phyloP scores from a whole-genome alignment of 257 asterid species.

The Buddleja alternifolia region DNA sequence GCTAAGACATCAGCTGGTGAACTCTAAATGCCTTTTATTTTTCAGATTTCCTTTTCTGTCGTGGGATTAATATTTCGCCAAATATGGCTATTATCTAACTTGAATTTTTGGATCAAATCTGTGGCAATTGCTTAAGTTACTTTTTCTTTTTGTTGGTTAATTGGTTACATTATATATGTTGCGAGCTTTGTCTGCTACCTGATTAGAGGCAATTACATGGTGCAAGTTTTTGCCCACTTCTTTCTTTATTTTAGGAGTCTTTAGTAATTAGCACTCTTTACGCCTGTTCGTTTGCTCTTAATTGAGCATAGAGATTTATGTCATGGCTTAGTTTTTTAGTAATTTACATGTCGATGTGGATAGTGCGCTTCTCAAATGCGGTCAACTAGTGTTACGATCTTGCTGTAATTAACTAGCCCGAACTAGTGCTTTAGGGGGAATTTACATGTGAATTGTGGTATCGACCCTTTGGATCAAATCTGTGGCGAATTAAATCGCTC shows the following conservation, averaged over 20 bases:
- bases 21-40: constrained; percentile 23
- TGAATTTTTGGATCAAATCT: constrained; percentile 8
- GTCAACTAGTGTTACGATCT: background rate
- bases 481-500: no score
- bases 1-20: constrained; percentile 25
- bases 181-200: constrained; percentile 24
- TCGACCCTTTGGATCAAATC: no score
- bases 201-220: constrained; percentile 12
- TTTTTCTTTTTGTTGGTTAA: no score
- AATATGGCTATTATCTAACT: constrained; percentile 25
- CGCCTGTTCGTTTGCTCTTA: constrained; percentile 17
- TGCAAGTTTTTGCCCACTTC: constrained; percentile 12
- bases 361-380: background rate
- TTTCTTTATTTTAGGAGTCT: constrained; percentile 12
- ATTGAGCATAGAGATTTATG: constrained; percentile 3
- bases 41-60: constrained; percentile 22
- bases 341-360: background rate
- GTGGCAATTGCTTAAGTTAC: constrained; percentile 1
- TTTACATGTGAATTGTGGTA: constrained; percentile 9
- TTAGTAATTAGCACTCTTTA: constrained; percentile 5
- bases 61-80: constrained; percentile 28
- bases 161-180: no score
- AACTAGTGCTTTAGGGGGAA: background rate
- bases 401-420: background rate
- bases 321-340: background rate